Evolutionary conservation across 2,329 filamentous ascomycete genomes (phyloP).

Genomic region (Clonostachys solani): DNA sequence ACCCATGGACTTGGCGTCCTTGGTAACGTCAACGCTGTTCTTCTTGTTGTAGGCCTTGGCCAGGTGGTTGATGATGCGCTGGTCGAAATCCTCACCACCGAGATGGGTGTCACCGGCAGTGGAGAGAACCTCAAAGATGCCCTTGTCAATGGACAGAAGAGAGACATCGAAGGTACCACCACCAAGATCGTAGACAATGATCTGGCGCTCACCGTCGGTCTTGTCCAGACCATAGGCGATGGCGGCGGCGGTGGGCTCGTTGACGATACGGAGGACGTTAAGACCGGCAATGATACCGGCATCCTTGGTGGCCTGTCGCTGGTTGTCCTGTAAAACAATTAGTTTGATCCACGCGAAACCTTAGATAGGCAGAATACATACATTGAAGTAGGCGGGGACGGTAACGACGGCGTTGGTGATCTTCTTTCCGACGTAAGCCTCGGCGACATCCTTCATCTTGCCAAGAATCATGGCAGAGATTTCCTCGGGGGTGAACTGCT

Average conservation of each 20-base stretch:
- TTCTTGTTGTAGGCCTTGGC: conserved; percentile 99
- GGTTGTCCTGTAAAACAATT: conserved; percentile 60
- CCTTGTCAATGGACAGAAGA: conserved; percentile 84
- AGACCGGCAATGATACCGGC: conserved; percentile 88
- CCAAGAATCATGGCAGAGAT: conserved; percentile 76
- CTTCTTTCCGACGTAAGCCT: conserved; percentile 76
- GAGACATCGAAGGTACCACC: conserved; percentile 95
- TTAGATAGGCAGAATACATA: conserved; percentile 14
- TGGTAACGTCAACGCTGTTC: conserved; percentile 85
- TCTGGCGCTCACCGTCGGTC: conserved; percentile 77
- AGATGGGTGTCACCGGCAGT: conserved; percentile 96
- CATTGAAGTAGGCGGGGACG: conserved; percentile 95
- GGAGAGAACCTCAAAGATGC: conserved; percentile 91
- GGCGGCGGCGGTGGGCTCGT: conserved; percentile 93
- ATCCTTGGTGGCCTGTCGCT: conserved; percentile 95
- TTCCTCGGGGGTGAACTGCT: conserved; percentile 77
- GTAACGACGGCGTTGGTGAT: conserved; percentile 88
- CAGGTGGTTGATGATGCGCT: conserved; percentile 94
- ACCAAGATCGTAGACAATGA: conserved; percentile 91
- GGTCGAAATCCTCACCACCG: conserved; percentile 98
- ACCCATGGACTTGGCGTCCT: conserved; percentile 96
- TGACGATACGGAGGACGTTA: conserved; percentile 93
- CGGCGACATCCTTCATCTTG: conserved; percentile 83
- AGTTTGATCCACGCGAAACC: conserved; percentile 4
- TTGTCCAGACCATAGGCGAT: conserved; percentile 93